phyloP scores from a whole-genome alignment of 208 protist species.

The Trypanosoma grayi region DNA sequence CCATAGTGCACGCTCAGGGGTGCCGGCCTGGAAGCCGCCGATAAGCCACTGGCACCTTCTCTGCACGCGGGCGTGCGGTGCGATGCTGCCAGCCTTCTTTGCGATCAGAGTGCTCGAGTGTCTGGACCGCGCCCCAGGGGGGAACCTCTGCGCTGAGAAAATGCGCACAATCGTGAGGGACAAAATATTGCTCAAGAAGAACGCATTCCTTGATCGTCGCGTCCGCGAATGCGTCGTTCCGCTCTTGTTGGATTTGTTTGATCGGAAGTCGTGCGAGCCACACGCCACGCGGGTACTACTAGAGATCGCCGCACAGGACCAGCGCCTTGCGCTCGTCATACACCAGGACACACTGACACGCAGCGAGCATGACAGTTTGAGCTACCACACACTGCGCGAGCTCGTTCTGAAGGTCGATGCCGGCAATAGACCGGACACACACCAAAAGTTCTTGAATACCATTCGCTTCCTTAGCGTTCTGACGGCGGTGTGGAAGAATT shows the following conservation, averaged over 20 bases:
- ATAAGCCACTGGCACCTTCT: slow-evolving; percentile 75
- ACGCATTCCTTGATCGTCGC: slow-evolving; percentile 7
- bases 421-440: neutral
- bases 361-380: slow-evolving; percentile 10
- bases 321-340: slow-evolving; percentile 23
- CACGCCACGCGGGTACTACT: slow-evolving; percentile 16
- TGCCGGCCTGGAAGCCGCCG: slow-evolving; percentile 22
- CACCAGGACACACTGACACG: slow-evolving; percentile 18
- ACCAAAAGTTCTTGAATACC: slow-evolving; percentile 25
- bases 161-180: slow-evolving; percentile 25
- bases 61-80: slow-evolving; percentile 58
- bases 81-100: slow-evolving; percentile 60
- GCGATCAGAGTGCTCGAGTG: slow-evolving; percentile 56
- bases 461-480: slow-evolving; percentile 22
- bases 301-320: slow-evolving; percentile 8
- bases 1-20: neutral
- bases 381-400: slow-evolving; percentile 19
- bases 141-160: slow-evolving; percentile 5
- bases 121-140: slow-evolving; percentile 36
- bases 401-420: slow-evolving; percentile 8
- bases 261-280: slow-evolving; percentile 18
- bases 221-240: slow-evolving; percentile 23
- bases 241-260: slow-evolving; percentile 29
- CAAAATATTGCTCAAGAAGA: slow-evolving; percentile 6
- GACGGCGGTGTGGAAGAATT: neutral